A percentile compares a stretch with the other conserved stretches of the same genome.
phyloP scores from a whole-genome alignment of 2,329 filamentous ascomycete species.

The Dactylella cylindrospora region DNA sequence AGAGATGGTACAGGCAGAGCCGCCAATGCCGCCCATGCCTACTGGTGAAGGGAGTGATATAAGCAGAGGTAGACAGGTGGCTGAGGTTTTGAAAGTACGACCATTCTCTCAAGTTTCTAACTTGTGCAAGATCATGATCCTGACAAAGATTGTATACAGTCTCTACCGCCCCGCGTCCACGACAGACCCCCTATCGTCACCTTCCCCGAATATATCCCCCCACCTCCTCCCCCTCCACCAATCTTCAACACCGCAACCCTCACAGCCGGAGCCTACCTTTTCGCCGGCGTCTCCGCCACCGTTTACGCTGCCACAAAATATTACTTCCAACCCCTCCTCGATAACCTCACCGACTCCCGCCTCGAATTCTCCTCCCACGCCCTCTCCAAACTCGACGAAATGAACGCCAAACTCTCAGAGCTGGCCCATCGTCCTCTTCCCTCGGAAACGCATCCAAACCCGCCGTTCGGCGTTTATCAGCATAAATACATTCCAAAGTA shows the following conservation, averaged over 20 bases:
- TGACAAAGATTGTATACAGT: constrained; percentile 51
- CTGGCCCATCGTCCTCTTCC: constrained; percentile 49
- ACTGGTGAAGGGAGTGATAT: constrained; percentile 11
- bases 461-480: constrained; percentile 34
- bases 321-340: constrained; percentile 65
- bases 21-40: constrained; percentile 36
- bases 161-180: constrained; percentile 51
- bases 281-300: constrained; percentile 62
- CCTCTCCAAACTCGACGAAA: constrained; percentile 56
- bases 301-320: constrained; percentile 72
- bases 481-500: constrained; percentile 37
- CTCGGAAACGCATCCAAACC: constrained; percentile 37
- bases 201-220: constrained; percentile 67
- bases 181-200: constrained; percentile 62
- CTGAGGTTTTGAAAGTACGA: constrained; percentile 13
- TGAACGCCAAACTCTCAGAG: constrained; percentile 59
- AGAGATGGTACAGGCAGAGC: constrained; percentile 33
- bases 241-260: constrained; percentile 64
- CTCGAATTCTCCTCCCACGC: constrained; percentile 59
- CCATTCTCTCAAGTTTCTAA: background rate
- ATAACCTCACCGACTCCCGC: constrained; percentile 57
- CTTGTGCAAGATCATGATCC: background rate
- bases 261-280: constrained; percentile 62
- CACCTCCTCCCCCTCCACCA: constrained; percentile 60
- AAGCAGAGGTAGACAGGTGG: constrained; percentile 1